These are phyloP conservation scores for Yueomyces sp. DNA, from an alignment of 805 yeast species.

Conservation along the genomic window DNA sequence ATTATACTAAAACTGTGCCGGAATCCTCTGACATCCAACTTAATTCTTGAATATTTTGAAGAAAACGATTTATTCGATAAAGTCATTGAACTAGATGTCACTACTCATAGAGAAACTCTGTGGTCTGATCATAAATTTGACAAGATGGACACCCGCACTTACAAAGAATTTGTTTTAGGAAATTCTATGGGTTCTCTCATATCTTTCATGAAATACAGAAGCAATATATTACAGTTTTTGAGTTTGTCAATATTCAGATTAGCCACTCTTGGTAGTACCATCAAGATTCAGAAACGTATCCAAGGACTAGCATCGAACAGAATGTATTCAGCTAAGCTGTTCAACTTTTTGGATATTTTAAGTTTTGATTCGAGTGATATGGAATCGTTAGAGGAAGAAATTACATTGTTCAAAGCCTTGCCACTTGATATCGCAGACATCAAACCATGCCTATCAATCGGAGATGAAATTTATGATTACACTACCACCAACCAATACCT, in stretches of 20 bases:
- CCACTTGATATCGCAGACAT: slow-evolving; percentile 33
- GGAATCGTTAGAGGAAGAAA: background rate
- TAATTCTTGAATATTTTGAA: slow-evolving; percentile 41
- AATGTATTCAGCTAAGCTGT: slow-evolving; percentile 50
- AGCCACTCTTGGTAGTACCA: slow-evolving; percentile 38
- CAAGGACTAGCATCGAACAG: slow-evolving; percentile 37
- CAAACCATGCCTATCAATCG: slow-evolving; percentile 14
- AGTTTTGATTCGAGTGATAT: slow-evolving; percentile 29
- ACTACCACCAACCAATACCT: slow-evolving; percentile 27
- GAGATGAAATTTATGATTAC: slow-evolving; percentile 28
- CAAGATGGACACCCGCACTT: slow-evolving; percentile 22
- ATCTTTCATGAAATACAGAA: slow-evolving; percentile 48
- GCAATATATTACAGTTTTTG: slow-evolving; percentile 47
- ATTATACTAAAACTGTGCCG: slow-evolving; percentile 50
- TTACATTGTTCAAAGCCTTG: slow-evolving; percentile 22
- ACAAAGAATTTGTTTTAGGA: slow-evolving; percentile 19
- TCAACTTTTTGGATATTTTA: slow-evolving; percentile 58
- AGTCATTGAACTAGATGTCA: slow-evolving; percentile 39
- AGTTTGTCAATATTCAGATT: slow-evolving; percentile 57
- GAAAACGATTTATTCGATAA: slow-evolving; percentile 37
- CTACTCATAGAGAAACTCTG: slow-evolving; percentile 36
- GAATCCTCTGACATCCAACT: slow-evolving; percentile 37
- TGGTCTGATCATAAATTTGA: slow-evolving; percentile 42
- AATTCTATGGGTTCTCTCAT: slow-evolving; percentile 39
- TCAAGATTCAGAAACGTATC: slow-evolving; percentile 31